Conservation (phyloP, 192 early-diverging fungal species). For the Coemansia sp. region DNA sequence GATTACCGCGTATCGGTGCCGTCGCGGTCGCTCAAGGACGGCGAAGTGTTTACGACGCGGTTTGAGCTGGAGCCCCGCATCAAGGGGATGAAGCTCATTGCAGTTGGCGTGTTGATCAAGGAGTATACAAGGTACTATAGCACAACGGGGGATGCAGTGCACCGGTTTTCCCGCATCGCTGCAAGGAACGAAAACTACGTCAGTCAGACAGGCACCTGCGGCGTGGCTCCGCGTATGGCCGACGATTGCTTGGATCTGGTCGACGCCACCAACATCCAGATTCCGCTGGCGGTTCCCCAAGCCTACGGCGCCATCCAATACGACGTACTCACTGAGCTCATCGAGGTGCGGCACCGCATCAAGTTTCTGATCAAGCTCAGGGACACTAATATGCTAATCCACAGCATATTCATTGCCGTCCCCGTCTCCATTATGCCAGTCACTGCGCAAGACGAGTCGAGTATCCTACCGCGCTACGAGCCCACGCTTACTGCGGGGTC, state of each 20-base stretch:
- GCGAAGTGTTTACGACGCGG: conserved; percentile 54
- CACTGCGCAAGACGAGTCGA: conserved; percentile 42
- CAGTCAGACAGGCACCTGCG: conserved; percentile 19
- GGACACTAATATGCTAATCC: conserved; percentile 31
- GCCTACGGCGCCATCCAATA: conserved; percentile 47
- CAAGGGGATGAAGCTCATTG: conserved; percentile 46
- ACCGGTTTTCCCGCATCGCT: conserved; percentile 30
- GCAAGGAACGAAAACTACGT: conserved; percentile 53
- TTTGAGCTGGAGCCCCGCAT: conserved; percentile 52
- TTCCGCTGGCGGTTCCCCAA: conserved; percentile 34
- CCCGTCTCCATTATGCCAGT: conserved; percentile 56
- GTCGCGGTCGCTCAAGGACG: conserved; percentile 57
- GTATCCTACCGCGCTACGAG: conserved; percentile 51
- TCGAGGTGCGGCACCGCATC: conserved; percentile 53
- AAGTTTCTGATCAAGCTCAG: conserved; percentile 55
- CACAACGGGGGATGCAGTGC: conserved; percentile 17
- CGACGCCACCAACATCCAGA: conserved; percentile 34
- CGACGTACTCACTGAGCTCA: conserved; percentile 40
- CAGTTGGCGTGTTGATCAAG: conserved; percentile 57
- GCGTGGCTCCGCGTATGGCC: conserved; percentile 12
- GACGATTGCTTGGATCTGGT: conserved; percentile 38
- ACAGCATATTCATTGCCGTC: conserved; percentile 54
- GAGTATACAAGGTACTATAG: conserved; percentile 59
- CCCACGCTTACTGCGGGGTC: conserved; percentile 20
- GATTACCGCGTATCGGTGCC: conserved; percentile 62